phyloP scores from a whole-genome alignment of 2,329 filamentous ascomycete species.

The Colletotrichum sp. region DNA sequence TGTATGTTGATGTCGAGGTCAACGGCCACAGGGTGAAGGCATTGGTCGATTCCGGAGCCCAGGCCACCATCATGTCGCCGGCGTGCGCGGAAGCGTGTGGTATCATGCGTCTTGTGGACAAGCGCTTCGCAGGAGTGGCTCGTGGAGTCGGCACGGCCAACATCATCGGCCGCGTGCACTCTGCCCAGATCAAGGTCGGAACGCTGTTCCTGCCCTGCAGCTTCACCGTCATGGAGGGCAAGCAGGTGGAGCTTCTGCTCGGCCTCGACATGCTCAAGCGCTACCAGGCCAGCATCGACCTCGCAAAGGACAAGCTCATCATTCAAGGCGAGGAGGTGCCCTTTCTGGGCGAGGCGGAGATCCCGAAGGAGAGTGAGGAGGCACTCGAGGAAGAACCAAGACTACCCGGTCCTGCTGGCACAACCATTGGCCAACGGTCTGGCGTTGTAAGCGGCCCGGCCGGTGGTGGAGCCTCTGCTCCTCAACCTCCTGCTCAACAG shows the following conservation, averaged over 20 bases:
- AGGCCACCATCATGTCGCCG: slow-evolving; percentile 99
- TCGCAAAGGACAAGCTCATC: slow-evolving; percentile 81
- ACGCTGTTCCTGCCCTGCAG: slow-evolving; percentile 87
- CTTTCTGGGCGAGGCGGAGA: slow-evolving; percentile 91
- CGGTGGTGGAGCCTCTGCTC: slow-evolving; percentile 28
- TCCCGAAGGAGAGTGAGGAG: slow-evolving; percentile 83
- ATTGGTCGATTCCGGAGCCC: slow-evolving; percentile 95
- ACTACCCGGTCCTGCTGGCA: slow-evolving; percentile 85
- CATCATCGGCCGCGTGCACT: slow-evolving; percentile 94
- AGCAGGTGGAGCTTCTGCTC: slow-evolving; percentile 90
- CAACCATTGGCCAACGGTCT: slow-evolving; percentile 81
- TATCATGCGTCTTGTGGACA: slow-evolving; percentile 96
- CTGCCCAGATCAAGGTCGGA: slow-evolving; percentile 93
- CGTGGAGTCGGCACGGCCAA: slow-evolving; percentile 92
- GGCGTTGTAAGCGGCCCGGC: slow-evolving; percentile 72
- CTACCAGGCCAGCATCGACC: slow-evolving; percentile 91
- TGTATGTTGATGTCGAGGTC: slow-evolving; percentile 95
- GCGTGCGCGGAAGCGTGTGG: slow-evolving; percentile 88
- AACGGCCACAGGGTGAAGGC: slow-evolving; percentile 93
- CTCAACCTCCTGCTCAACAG: slow-evolving; percentile 25
- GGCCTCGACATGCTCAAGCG: slow-evolving; percentile 97
- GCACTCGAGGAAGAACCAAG: slow-evolving; percentile 80
- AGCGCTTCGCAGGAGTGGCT: slow-evolving; percentile 88
- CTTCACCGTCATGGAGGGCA: slow-evolving; percentile 99
- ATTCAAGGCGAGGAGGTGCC: slow-evolving; percentile 89